Base-by-base conservation (phyloP, 305 asterid genomes). In the Ruellia speciosa region DNA sequence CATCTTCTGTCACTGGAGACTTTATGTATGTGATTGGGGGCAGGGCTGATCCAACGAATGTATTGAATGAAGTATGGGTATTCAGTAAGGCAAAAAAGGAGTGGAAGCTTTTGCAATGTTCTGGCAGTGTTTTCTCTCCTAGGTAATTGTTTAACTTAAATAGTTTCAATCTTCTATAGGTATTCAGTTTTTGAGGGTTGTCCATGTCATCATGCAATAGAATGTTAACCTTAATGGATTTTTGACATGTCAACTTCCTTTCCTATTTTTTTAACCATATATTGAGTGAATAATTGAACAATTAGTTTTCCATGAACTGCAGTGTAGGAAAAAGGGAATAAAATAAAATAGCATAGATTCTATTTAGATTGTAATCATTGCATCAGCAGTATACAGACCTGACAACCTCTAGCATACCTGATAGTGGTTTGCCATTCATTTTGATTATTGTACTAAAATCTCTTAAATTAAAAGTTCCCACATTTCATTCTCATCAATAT, bases 1-100 rank as follows among this genome's bases (percentile, higher is more conserved):
- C 97, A 20, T 77, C 81, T 65, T 79, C 92, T 12, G 43, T 77
- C 20, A 66, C 84, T 52, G 92, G 87, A 69, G 87, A 86, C 68
- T 66, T 54, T 58, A 50, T 88, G 64, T 86, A 84, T 75, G 79
- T 82, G 41, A 77, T 93, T 68, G 99, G 99, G 64, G 99, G 97
- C 66, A 79, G 99, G 79, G 89, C 88, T 53, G 99, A 81, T 68
- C 99, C 99, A 34, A 54, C 69, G 61, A 80, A 77, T 67, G 78
- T 86, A 70, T 66, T 88, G 83, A 85, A 83, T 43, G 97, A 93
- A 68, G 94, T 86, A 63, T 93, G 97, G 97, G 77, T 65, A 59
- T 83, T 81, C 72, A 72, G 69, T 48, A 46, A 56, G 63, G 60
- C 67, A 60, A 77, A 64, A 54, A 77, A 71, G 45, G 82, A 93